Evolutionary conservation across 345 rosid species (phyloP).

Genomic region (Brassica rapa): DNA sequence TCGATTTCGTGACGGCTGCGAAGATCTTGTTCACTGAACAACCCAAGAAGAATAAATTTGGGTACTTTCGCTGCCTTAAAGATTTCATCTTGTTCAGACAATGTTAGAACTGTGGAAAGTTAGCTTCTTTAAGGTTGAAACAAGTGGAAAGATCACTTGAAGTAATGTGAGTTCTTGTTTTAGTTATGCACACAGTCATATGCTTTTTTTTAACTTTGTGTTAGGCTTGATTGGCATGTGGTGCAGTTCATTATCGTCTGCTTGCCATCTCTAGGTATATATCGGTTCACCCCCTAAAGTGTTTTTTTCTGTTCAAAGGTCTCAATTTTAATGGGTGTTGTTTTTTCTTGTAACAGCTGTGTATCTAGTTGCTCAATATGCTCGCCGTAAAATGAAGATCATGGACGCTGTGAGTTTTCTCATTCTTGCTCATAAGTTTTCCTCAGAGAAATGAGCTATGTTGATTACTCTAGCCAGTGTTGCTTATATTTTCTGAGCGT

Average conservation of each 20-base stretch:
- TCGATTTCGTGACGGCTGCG: conserved; percentile 77
- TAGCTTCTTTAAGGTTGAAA: not conserved
- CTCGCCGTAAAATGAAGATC: conserved; percentile 73
- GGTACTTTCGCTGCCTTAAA: conserved; percentile 47
- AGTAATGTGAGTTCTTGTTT: conserved; percentile 3
- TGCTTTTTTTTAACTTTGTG: conserved; percentile 28
- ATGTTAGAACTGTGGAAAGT: not conserved
- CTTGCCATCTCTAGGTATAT: conserved; percentile 88
- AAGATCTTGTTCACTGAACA: conserved; percentile 71
- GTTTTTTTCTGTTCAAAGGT: conserved; percentile 17
- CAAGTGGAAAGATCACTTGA: not conserved
- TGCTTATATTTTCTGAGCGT: not conserved
- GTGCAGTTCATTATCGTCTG: conserved; percentile 91
- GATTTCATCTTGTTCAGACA: not conserved
- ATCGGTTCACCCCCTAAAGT: not conserved
- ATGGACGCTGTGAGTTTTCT: conserved; percentile 71
- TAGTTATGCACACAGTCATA: not conserved
- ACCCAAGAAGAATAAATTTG: conserved; percentile 69
- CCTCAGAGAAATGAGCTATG: not conserved
- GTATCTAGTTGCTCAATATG: conserved; percentile 83
- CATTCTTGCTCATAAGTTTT: not conserved
- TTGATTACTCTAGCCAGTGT: not conserved
- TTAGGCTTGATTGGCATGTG: conserved; percentile 90
- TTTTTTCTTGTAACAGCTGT: conserved; percentile 59
- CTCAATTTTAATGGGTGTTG: conserved; percentile 20